Conservation (phyloP, 2,329 filamentous ascomycete species). For the Arthrinium phaeospermum region DNA sequence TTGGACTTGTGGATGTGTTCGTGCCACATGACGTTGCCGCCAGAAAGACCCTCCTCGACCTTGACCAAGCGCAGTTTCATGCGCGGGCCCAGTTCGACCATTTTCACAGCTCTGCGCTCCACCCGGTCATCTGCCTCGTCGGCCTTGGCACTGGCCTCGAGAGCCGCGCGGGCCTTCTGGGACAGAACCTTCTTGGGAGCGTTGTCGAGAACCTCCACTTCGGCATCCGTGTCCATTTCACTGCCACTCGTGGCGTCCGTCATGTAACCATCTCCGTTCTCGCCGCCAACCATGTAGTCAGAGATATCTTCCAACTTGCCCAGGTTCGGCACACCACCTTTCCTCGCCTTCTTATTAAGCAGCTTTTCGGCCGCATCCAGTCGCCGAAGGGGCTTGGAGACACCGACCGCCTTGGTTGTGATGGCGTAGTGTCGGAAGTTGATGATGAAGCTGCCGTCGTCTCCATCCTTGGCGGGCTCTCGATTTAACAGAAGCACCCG, state of each 20-base stretch:
- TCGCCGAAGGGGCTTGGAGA: slow-evolving; percentile 83
- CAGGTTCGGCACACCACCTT: slow-evolving; percentile 82
- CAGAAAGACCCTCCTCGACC: slow-evolving; percentile 91
- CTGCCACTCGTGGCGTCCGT: slow-evolving; percentile 86
- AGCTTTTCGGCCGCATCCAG: slow-evolving; percentile 87
- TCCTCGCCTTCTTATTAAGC: slow-evolving; percentile 64
- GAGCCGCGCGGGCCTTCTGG: slow-evolving; percentile 54
- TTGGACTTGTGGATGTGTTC: slow-evolving; percentile 88
- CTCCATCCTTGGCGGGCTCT: slow-evolving; percentile 56
- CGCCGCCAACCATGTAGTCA: slow-evolving; percentile 89
- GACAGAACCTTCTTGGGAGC: slow-evolving; percentile 66
- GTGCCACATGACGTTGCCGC: slow-evolving; percentile 96
- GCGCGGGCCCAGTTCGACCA: slow-evolving; percentile 89
- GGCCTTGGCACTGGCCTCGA: slow-evolving; percentile 46
- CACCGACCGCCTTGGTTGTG: slow-evolving; percentile 82
- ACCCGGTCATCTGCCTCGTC: slow-evolving; percentile 60
- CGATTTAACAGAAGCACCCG: slow-evolving; percentile 90
- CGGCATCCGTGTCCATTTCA: slow-evolving; percentile 91
- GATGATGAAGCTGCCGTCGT: slow-evolving; percentile 77
- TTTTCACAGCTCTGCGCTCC: slow-evolving; percentile 86
- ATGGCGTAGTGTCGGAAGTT: slow-evolving; percentile 96
- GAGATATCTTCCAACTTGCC: slow-evolving; percentile 91
- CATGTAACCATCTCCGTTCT: slow-evolving; percentile 80
- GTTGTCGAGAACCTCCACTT: slow-evolving; percentile 82
- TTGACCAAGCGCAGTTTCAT: slow-evolving; percentile 91